Conservation (phyloP, 192 early-diverging fungal genomes). For the Coemansia biformis region DNA sequence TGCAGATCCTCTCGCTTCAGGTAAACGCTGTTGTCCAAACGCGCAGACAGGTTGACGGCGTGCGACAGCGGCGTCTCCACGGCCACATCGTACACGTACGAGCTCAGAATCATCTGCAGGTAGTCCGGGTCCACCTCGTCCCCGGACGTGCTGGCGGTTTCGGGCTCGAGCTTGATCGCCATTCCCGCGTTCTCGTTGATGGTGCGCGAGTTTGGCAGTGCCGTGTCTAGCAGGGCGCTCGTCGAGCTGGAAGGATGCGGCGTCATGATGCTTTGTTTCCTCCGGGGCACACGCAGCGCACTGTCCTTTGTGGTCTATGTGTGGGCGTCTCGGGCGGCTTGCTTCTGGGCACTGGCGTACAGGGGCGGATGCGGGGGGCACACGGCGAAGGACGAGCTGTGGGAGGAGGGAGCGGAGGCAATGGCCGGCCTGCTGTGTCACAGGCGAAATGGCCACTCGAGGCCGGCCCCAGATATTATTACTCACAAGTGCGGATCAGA, state of each 20-base stretch:
- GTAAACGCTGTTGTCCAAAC: constrained; percentile 63
- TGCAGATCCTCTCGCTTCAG: constrained; percentile 97
- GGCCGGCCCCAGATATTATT: no score
- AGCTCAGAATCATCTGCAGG: constrained; percentile 86
- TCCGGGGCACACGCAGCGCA: no score
- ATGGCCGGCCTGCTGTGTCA: no score
- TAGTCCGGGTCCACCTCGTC: constrained; percentile 66
- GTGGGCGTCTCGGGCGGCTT: no score
- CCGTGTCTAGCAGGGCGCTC: background rate
- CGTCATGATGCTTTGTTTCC: background rate
- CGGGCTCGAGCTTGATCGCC: constrained; percentile 13
- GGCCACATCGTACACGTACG: constrained; percentile 91
- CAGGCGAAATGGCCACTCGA: no score
- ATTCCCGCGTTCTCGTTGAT: constrained; percentile 42
- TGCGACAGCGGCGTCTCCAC: constrained; percentile 82
- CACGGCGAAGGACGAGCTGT: no score
- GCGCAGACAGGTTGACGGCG: constrained; percentile 75
- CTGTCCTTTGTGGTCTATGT: constrained; percentile 1
- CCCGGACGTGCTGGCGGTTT: background rate
- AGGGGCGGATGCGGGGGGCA: no score
- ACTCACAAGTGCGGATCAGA: no score
- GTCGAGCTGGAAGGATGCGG: background rate
- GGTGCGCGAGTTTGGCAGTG: constrained; percentile 42
- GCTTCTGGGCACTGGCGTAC: no score
- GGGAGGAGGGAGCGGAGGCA: no score